These are phyloP conservation scores for Sabuloglossum arenarium DNA, from an alignment of 495 filamentous ascomycete genomes.

Conservation along the genomic window DNA sequence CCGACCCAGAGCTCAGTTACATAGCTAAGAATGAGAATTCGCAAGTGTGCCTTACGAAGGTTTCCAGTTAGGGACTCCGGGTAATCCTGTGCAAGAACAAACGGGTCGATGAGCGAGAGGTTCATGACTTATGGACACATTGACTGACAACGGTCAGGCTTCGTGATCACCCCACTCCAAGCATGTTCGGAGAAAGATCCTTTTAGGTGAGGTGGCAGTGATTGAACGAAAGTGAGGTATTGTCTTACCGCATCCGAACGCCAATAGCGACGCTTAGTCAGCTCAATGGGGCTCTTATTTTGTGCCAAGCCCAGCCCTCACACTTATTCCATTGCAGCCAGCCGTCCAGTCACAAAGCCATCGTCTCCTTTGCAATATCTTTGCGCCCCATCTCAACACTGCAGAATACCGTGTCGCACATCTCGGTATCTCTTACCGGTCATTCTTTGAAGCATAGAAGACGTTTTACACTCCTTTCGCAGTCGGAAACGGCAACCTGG, in stretches of 20 bases:
- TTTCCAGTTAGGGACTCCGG: constrained; percentile 73
- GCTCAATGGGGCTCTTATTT: neutral
- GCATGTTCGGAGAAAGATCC: no score
- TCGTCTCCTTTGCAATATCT: neutral
- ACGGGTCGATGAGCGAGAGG: constrained; percentile 57
- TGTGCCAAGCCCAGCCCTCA: neutral
- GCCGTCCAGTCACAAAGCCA: neutral
- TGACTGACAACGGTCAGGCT: neutral
- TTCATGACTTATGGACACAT: constrained; percentile 34
- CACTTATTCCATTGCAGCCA: constrained; percentile 1
- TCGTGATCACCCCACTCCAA: no score
- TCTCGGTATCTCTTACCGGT: neutral
- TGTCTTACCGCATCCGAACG: no score
- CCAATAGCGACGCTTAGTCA: neutral
- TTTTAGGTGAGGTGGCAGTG: neutral
- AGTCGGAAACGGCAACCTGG: neutral
- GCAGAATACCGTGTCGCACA: constrained; percentile 1
- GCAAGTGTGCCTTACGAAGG: constrained; percentile 48
- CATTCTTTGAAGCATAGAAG: neutral
- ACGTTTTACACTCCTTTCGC: neutral
- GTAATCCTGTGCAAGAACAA: constrained; percentile 81
- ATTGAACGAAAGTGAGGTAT: no score
- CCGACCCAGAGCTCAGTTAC: neutral
- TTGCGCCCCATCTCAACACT: neutral
- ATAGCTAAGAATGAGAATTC: constrained; percentile 6